Base-by-base conservation (phyloP, 2,329 filamentous ascomycete genomes). In the Diaporthe amygdali region DNA sequence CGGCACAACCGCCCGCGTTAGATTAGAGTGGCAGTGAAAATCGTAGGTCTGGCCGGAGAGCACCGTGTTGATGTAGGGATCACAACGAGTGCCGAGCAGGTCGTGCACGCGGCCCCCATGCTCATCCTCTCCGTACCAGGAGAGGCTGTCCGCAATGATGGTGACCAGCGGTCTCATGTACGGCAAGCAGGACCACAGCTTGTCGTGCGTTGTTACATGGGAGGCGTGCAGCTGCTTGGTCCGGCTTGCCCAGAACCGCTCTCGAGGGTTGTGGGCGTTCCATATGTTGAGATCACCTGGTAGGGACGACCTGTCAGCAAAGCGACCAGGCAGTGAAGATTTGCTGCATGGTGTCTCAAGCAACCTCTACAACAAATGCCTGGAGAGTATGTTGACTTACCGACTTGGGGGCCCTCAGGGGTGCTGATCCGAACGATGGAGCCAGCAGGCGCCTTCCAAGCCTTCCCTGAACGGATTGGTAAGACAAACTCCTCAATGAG, bases 11-110 rank as follows among this genome's bases (percentile, higher is more conserved):
- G 94, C 92, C 5, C 94, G 89, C 1, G 89, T 90, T 14, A 97
- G 87, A 79, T 97, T 97, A 2, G 92, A 94, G 77, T 96, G 94
- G 80, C 94, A 97, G 79, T 96, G 93, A 80, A 89, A 96, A 79
- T 96, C 92, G 78, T 94, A 96, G 39, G 86, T 85, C 63, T 89
- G 86, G n/a, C 90, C 90, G 4, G 87, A 89, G 66, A 97, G 88
- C 73, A 96, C 87, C 46, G 88, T 85, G 79, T 94, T 94, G 78
- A 96, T 92, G 78, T 96, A 97, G 1, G 94, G 94, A 81, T 96
- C 94, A 81, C 94, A 97, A 52, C 94, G 85, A 32, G 94, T 97
- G 44, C 94, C 94, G 5, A 97, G 84, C 27, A 97, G 84, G 82
- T 97, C 94, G 83, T 97, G 94, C 46, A 93, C 87, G 70, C 90